Conservation (phyloP, 306 rosid genomes). For the Citrullus colocynthis region DNA sequence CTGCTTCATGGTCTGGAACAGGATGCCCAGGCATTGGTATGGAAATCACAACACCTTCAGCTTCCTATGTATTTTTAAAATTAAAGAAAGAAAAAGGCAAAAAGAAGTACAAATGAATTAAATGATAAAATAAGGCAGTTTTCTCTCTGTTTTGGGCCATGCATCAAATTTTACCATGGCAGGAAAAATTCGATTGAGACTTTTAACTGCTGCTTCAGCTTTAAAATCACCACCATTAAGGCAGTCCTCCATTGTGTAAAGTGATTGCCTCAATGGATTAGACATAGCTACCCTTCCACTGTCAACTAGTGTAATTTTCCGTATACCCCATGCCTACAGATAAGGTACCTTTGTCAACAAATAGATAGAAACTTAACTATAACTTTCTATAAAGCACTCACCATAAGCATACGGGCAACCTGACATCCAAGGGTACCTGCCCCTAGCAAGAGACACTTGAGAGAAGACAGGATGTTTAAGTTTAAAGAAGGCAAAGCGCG, state of each 20-base stretch:
- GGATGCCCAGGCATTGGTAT: slow-evolving; percentile 99
- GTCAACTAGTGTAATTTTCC: slow-evolving; percentile 79
- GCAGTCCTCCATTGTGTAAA: slow-evolving; percentile 87
- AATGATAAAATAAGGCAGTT: slow-evolving; percentile 6
- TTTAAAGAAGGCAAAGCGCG: slow-evolving; percentile 87
- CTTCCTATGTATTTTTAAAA: slow-evolving; percentile 38
- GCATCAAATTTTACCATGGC: slow-evolving; percentile 58
- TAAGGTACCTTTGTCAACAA: slow-evolving; percentile 1
- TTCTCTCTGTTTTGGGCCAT: not conserved
- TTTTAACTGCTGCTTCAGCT: slow-evolving; percentile 76
- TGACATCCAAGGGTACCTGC: slow-evolving; percentile 99
- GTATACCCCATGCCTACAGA: slow-evolving; percentile 92
- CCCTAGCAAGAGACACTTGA: slow-evolving; percentile 93
- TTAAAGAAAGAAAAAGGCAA: not conserved
- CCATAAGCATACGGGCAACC: slow-evolving; percentile 98
- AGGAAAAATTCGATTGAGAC: slow-evolving; percentile 73
- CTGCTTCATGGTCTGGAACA: slow-evolving; percentile 50
- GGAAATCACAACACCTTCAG: slow-evolving; percentile 76
- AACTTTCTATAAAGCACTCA: slow-evolving; percentile 25
- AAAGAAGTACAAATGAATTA: not conserved
- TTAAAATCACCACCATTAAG: slow-evolving; percentile 82
- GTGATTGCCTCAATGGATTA: slow-evolving; percentile 92
- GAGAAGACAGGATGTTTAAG: slow-evolving; percentile 52
- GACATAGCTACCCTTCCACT: slow-evolving; percentile 96
- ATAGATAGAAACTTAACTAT: slow-evolving; percentile 4